phyloP scores from a whole-genome alignment of 2,329 filamentous ascomycete species.

The Mycosphaerelloides madeirae region DNA sequence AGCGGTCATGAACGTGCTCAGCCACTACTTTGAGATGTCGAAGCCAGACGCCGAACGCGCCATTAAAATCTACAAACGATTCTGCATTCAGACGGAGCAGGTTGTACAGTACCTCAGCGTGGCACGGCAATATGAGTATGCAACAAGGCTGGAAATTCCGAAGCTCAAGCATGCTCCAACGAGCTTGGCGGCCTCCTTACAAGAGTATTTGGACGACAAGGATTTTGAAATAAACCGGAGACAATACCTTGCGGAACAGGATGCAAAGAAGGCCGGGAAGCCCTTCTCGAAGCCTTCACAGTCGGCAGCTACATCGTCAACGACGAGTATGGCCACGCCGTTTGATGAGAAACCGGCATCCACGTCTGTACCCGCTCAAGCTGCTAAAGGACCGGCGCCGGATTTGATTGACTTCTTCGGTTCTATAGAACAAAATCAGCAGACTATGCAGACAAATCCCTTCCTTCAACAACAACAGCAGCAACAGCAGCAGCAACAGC shows the following conservation, averaged over 20 bases:
- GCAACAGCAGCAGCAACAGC: slow-evolving; percentile 28
- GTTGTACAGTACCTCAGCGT: slow-evolving; percentile 86
- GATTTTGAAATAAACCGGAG: slow-evolving; percentile 92
- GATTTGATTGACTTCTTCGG: slow-evolving; percentile 94
- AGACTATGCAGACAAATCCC: slow-evolving; percentile 45
- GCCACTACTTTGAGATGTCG: slow-evolving; percentile 98
- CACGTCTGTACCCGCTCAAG: slow-evolving; percentile 17
- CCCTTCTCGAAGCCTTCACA: slow-evolving; percentile 31
- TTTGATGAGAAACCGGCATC: slow-evolving; percentile 22
- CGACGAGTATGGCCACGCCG: slow-evolving; percentile 29
- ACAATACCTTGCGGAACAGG: slow-evolving; percentile 85
- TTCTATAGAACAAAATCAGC: slow-evolving; percentile 85
- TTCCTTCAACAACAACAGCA: slow-evolving; percentile 23
- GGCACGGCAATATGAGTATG: slow-evolving; percentile 84
- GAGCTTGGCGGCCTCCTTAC: slow-evolving; percentile 79
- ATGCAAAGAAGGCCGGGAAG: slow-evolving; percentile 57
- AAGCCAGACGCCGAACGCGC: slow-evolving; percentile 87
- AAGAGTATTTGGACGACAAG: slow-evolving; percentile 89
- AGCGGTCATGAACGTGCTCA: slow-evolving; percentile 92
- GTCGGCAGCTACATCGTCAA: slow-evolving; percentile 34
- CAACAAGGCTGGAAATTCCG: slow-evolving; percentile 87
- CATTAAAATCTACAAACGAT: slow-evolving; percentile 85
- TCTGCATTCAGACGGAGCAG: slow-evolving; percentile 85
- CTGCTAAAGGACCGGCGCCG: slow-evolving; percentile 59
- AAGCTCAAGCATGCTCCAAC: slow-evolving; percentile 97